Evolutionary conservation across 176 grass and related monocot genomes (phyloP).

Genomic region (Tillandsia leiboldiana): DNA sequence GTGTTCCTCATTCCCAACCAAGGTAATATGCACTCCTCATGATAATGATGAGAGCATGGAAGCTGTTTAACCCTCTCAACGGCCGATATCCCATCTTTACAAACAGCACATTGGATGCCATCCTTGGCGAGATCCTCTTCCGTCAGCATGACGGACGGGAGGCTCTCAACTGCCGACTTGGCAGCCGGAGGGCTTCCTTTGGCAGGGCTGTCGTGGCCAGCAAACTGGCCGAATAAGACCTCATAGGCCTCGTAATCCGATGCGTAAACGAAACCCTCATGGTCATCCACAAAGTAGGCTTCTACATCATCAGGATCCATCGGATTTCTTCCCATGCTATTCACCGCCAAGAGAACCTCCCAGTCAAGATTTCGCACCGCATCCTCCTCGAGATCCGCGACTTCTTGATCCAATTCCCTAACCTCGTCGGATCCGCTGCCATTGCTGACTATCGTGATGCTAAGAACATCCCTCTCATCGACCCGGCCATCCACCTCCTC

Average conservation of each 20-base stretch:
- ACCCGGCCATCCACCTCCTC: constrained; percentile 27
- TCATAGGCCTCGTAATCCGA: constrained; percentile 32
- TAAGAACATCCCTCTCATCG: constrained; percentile 17
- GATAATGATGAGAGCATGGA: constrained; percentile 73
- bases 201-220: constrained; percentile 34
- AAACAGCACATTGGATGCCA: constrained; percentile 55
- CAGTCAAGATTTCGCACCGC: constrained; percentile 42
- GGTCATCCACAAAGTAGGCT: constrained; percentile 44
- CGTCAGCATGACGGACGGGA: constrained; percentile 39
- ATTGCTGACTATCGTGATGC: constrained; percentile 24
- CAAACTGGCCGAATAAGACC: constrained; percentile 52
- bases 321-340: constrained; percentile 33
- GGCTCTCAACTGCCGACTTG: constrained; percentile 49
- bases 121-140: constrained; percentile 27
- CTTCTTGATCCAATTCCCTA: constrained; percentile 17
- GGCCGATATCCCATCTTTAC: constrained; percentile 54
- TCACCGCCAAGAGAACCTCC: constrained; percentile 71
- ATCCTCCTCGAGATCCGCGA: not conserved
- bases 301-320: constrained; percentile 31
- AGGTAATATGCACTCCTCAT: constrained; percentile 63
- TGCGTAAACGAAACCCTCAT: constrained; percentile 13
- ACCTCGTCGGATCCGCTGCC: constrained; percentile 30
- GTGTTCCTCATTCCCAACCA: constrained; percentile 79
- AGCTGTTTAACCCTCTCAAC: constrained; percentile 40
- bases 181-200: constrained; percentile 50